Percentiles rank a stretch among this genome's conserved stretches.
Evolutionary conservation across 805 yeast genomes (phyloP).

Genomic region (Suhomyces emberorum): DNA sequence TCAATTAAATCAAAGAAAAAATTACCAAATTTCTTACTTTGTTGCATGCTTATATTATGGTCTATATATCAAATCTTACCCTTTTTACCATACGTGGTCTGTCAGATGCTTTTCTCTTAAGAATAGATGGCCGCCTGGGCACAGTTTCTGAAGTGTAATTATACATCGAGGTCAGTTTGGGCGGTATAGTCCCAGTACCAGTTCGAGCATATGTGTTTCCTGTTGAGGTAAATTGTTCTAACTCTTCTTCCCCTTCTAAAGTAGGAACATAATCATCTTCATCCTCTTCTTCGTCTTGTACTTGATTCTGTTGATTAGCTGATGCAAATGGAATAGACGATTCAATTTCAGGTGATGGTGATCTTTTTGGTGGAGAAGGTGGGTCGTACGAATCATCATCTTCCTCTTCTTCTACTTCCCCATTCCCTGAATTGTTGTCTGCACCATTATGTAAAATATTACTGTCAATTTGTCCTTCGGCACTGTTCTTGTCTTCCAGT

Average conservation of each 20-base stretch:
- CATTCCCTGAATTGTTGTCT: background rate
- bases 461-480: no score
- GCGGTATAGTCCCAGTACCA: background rate
- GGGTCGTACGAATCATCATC: slow-evolving; percentile 4
- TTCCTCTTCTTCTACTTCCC: slow-evolving; percentile 1
- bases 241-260: background rate
- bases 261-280: slow-evolving; percentile 13
- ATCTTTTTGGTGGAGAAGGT: background rate
- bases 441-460: no score
- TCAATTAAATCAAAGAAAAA: no score
- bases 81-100: slow-evolving; percentile 14
- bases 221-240: background rate
- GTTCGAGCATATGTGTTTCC: background rate
- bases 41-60: background rate
- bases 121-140: slow-evolving; percentile 1
- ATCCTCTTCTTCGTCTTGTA: slow-evolving; percentile 11
- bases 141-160: background rate
- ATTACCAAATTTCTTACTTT: no score
- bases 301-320: background rate
- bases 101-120: slow-evolving; percentile 6
- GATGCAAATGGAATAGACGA: background rate
- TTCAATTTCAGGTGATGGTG: background rate
- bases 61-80: slow-evolving; percentile 28
- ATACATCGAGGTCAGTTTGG: background rate
- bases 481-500: no score